These are phyloP conservation scores for Acacia confusa DNA, from an alignment of 306 rosid genomes.

Conservation along the genomic window DNA sequence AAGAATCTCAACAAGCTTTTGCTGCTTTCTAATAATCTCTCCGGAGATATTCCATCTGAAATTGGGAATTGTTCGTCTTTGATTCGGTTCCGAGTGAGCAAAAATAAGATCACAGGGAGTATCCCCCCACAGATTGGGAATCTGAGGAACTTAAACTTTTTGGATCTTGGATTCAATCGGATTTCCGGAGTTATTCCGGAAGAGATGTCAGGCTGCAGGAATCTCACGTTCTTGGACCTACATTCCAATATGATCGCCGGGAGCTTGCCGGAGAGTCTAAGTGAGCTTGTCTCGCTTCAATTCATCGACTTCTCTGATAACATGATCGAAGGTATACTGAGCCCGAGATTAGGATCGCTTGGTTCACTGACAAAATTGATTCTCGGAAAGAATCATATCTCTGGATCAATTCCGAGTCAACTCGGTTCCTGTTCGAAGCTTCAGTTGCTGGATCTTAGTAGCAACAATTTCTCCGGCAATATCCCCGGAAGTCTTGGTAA, in stretches of 20 bases:
- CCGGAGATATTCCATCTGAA: slow-evolving; percentile 47
- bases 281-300: slow-evolving; percentile 44
- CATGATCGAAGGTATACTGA: slow-evolving; percentile 46
- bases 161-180: slow-evolving; percentile 58
- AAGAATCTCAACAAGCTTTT: slow-evolving; percentile 53
- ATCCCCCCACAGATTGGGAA: slow-evolving; percentile 56
- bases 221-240: slow-evolving; percentile 59
- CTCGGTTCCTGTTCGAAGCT: slow-evolving; percentile 50
- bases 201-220: slow-evolving; percentile 55
- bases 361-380: slow-evolving; percentile 53
- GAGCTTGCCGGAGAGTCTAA: slow-evolving; percentile 43
- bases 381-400: slow-evolving; percentile 46
- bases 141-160: slow-evolving; percentile 42
- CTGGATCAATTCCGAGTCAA: slow-evolving; percentile 50
- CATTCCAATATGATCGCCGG: slow-evolving; percentile 58
- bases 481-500: slow-evolving; percentile 52
- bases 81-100: slow-evolving; percentile 53
- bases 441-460: slow-evolving; percentile 55
- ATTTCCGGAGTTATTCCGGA: slow-evolving; percentile 42
- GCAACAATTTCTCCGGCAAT: slow-evolving; percentile 42
- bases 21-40: slow-evolving; percentile 59
- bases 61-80: slow-evolving; percentile 65
- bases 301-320: slow-evolving; percentile 60
- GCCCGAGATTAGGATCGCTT: slow-evolving; percentile 49
- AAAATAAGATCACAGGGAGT: slow-evolving; percentile 46